Evolutionary conservation across 164 flowering plant genomes (phyloP).

Genomic region (Sextonia rubra): DNA sequence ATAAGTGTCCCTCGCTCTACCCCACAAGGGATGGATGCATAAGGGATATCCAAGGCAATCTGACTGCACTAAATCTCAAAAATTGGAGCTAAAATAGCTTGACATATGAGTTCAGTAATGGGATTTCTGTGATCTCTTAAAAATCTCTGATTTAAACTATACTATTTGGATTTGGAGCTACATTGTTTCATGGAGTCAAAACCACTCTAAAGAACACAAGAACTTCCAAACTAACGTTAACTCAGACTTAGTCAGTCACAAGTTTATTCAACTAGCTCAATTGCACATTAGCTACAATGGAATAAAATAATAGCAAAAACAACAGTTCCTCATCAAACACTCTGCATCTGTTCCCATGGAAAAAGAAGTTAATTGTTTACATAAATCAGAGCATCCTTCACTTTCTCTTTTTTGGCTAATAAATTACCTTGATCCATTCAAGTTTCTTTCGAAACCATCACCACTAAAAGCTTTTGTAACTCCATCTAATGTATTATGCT

Average conservation of each 20-base stretch:
- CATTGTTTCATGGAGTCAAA: too few relatives aligned
- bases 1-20: too few relatives aligned
- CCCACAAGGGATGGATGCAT: too few relatives aligned
- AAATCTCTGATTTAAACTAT: too few relatives aligned
- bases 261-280: neutral
- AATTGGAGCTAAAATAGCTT: neutral
- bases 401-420: neutral
- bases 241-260: neutral
- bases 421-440: constrained; percentile 83
- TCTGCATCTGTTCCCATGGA: neutral
- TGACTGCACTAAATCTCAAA: neutral
- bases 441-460: constrained; percentile 90
- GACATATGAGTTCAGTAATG: neutral
- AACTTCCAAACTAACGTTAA: neutral
- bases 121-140: too few relatives aligned
- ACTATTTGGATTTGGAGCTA: too few relatives aligned
- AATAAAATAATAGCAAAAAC: neutral
- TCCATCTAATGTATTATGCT: constrained; percentile 63
- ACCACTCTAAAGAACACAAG: neutral
- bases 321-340: neutral
- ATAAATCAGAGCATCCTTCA: neutral
- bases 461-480: constrained; percentile 86
- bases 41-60: too few relatives aligned
- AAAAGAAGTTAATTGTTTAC: neutral
- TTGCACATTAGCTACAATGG: neutral